Evolutionary conservation across 2,329 filamentous ascomycete genomes (phyloP).

Genomic region (Chaetothyriales sp.): DNA sequence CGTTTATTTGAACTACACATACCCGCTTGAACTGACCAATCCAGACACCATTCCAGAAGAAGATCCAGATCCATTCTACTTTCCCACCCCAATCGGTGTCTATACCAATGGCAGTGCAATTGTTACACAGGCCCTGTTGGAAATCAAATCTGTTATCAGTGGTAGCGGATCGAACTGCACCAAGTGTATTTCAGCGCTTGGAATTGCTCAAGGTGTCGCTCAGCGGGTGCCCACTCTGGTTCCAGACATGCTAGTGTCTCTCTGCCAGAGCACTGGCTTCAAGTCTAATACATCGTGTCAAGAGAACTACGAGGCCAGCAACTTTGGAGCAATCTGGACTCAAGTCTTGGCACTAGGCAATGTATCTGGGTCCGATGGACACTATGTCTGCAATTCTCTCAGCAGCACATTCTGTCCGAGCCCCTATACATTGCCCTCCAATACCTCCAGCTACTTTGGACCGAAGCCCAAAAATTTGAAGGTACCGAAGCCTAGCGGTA

Average conservation of each 20-base stretch:
- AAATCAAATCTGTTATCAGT: conserved; percentile 35
- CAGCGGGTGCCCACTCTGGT: conserved; percentile 35
- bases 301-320: conserved; percentile 33
- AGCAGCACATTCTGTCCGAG: conserved; percentile 35
- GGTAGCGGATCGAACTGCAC: conserved; percentile 34
- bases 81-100: conserved; percentile 34
- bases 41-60: conserved; percentile 38
- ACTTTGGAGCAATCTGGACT: conserved; percentile 44
- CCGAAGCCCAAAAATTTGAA: conserved; percentile 36
- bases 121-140: conserved; percentile 24
- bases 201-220: conserved; percentile 38
- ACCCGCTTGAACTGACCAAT: conserved; percentile 41
- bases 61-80: conserved; percentile 38
- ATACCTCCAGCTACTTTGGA: conserved; percentile 38
- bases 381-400: conserved; percentile 43
- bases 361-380: conserved; percentile 40
- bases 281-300: conserved; percentile 36
- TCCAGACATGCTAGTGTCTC: conserved; percentile 37
- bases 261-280: conserved; percentile 38
- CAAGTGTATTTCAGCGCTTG: conserved; percentile 40
- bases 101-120: conserved; percentile 24
- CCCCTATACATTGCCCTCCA: conserved; percentile 33
- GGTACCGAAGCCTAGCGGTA: conserved; percentile 36
- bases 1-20: conserved; percentile 41
- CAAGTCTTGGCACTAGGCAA: conserved; percentile 43